Evolutionary conservation across 768 basidiomycete species (phyloP), one percentile per base, ranked within the genome.

Genomic region (Lactarius vividus): DNA sequence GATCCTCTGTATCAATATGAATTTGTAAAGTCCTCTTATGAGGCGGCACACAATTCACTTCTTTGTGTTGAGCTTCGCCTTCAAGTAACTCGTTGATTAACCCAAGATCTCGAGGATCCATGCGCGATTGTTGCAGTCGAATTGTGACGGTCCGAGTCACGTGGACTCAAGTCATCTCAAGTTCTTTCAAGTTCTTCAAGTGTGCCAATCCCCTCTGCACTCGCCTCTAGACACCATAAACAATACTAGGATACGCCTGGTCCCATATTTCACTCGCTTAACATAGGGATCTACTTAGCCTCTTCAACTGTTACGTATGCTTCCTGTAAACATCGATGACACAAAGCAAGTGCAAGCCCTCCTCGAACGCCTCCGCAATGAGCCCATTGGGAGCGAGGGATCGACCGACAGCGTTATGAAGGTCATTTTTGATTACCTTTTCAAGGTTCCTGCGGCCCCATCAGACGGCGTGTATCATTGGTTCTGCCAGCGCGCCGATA

Each of bases 401-500:
- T 79, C 80, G 57, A 76, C 82, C 40, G 83, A 85, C 69, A 75
- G 74, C 39, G 75, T 84, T 23, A 78, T 92, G 11, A 77, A 73
- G 1, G 77, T 74, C 3, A 74, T 89, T 49, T 88, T 82, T 72
- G 75, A 74, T 15, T 83, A 85, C 72, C 77, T 92, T 11, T 82
- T 88, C 76, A 76, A 74, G 23, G 76, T 81, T 0, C 76, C 79
- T 4, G 75, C 77, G 57, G 73, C 75, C 55, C 69, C 76, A 31
- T 29, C 18, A 2, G 65, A 63, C 28, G 65, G 59, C 54, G 67
- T 66, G 35, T 65, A 83, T 61, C 94, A 97, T 72, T 96, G 93
- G 92, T 96, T 90, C 74, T 97, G 95, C 75, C 74, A 77, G 33
- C 81, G 82, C 42, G 88, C 87, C 4, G 77, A 83, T 37, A 73